Evolutionary conservation across 1,139 yeast genomes (phyloP).

Genomic region (Sugiyamaella xylanicola): DNA sequence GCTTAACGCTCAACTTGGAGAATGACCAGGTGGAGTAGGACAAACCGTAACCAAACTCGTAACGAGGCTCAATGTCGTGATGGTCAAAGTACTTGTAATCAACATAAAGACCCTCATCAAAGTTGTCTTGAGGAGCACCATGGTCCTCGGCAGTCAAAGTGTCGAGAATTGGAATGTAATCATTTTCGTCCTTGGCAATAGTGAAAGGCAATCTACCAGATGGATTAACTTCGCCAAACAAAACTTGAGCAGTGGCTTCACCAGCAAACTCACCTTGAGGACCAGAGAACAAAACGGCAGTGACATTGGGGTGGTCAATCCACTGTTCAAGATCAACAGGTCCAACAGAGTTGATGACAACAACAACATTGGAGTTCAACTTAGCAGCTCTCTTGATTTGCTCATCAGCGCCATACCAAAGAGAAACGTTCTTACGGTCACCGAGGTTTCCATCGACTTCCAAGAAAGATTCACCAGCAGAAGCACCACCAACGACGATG

Average conservation of each 20-base stretch:
- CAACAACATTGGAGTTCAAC: constrained; percentile 56
- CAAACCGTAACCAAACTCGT: constrained; percentile 63
- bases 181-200: constrained; percentile 57
- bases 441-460: constrained; percentile 59
- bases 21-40: constrained; percentile 56
- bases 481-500: constrained; percentile 51
- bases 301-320: constrained; percentile 60
- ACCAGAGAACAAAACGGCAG: constrained; percentile 57
- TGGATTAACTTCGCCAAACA: constrained; percentile 63
- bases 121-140: constrained; percentile 48
- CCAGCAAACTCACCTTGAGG: constrained; percentile 63
- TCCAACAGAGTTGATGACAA: constrained; percentile 60
- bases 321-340: constrained; percentile 62
- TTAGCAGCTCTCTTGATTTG: constrained; percentile 53
- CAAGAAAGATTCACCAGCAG: constrained; percentile 59
- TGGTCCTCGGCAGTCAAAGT: constrained; percentile 28
- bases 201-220: constrained; percentile 67
- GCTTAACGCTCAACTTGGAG: constrained; percentile 40
- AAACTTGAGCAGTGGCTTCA: constrained; percentile 50
- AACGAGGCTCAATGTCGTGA: constrained; percentile 57
- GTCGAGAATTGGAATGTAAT: constrained; percentile 55
- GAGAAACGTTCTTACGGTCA: constrained; percentile 57
- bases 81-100: constrained; percentile 61
- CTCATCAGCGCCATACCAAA: constrained; percentile 65
- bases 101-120: constrained; percentile 43